Evolutionary conservation across 371 early-diverging fungal species (phyloP).

Genomic region (Syncephalastrum racemosum): DNA sequence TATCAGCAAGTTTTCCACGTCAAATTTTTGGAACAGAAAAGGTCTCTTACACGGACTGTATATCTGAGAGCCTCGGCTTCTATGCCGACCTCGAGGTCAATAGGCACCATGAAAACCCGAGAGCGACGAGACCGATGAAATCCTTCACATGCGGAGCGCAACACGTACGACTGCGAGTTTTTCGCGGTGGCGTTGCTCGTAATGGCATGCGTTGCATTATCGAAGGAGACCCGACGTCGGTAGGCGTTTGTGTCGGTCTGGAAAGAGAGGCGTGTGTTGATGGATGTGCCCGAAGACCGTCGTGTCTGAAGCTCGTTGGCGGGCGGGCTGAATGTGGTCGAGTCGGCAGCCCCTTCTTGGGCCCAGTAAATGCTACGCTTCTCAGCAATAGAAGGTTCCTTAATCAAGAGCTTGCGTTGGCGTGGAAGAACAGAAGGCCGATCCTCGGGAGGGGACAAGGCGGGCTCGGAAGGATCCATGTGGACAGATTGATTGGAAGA

Average conservation of each 20-base stretch:
- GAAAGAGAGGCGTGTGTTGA: constrained; percentile 3
- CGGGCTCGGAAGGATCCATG: no score
- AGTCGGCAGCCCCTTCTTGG: no score
- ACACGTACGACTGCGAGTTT: constrained; percentile 16
- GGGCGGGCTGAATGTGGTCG: no score
- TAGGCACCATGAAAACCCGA: constrained; percentile 24
- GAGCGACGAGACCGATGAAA: constrained; percentile 19
- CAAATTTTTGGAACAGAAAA: not conserved
- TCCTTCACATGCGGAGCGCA: constrained; percentile 19
- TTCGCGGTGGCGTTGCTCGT: constrained; percentile 1
- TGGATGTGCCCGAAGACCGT: no score
- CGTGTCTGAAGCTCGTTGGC: no score
- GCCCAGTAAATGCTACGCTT: no score
- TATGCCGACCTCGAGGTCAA: constrained; percentile 19
- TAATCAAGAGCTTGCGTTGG: not conserved
- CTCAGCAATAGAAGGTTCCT: no score
- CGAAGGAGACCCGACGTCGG: constrained; percentile 29
- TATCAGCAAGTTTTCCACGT: not conserved
- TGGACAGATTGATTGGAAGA: not conserved
- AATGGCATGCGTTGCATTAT: constrained; percentile 14
- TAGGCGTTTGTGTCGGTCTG: constrained; percentile 11
- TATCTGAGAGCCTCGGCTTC: constrained; percentile 16
- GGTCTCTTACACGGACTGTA: constrained; percentile 18
- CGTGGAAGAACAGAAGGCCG: not conserved
- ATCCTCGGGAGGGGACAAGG: not conserved